phyloP scores from a whole-genome alignment of 495 filamentous ascomycete genomes.

The Schizothecium vesticola region DNA sequence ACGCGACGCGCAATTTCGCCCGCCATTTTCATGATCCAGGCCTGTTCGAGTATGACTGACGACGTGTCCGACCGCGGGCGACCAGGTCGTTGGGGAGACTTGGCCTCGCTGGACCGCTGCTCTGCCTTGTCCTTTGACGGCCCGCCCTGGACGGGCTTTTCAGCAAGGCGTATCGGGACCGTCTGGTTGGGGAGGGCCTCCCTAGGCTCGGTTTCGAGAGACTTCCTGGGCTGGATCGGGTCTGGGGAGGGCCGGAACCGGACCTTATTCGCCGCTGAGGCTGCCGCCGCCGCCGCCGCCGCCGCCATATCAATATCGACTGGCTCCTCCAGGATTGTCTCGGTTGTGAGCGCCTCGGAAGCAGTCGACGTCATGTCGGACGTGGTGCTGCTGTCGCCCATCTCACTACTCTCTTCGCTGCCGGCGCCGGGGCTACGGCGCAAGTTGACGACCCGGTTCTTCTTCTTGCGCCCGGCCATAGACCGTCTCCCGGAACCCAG shows the following conservation, averaged over 20 bases:
- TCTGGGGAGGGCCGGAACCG: conserved; percentile 31
- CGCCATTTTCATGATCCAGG: conserved; percentile 87
- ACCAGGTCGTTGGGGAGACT: conserved; percentile 13
- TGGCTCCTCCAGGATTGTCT: conserved; percentile 55
- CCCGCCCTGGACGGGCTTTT: background rate
- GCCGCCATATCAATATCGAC: conserved; percentile 25
- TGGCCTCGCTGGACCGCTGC: conserved; percentile 4
- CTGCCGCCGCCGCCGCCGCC: conserved; percentile 13
- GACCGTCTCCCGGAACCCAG: conserved; percentile 60
- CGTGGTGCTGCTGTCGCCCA: conserved; percentile 26
- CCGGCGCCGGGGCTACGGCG: conserved; percentile 57
- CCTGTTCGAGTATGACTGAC: conserved; percentile 69
- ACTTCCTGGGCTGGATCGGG: conserved; percentile 24
- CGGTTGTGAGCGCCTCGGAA: conserved; percentile 48
- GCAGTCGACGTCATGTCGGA: background rate
- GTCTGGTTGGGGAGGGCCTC: conserved; percentile 10
- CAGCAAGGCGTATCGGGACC: background rate
- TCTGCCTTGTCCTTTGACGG: conserved; percentile 9
- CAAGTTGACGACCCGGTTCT: conserved; percentile 90
- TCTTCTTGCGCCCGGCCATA: conserved; percentile 72
- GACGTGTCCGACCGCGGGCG: conserved; percentile 32
- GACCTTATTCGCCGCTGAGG: conserved; percentile 38
- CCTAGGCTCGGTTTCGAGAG: conserved; percentile 25
- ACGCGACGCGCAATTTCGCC: conserved; percentile 81
- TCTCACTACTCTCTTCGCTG: conserved; percentile 48